phyloP scores from a whole-genome alignment of 2,329 filamentous ascomycete species.

The Fusarium mangiferae region DNA sequence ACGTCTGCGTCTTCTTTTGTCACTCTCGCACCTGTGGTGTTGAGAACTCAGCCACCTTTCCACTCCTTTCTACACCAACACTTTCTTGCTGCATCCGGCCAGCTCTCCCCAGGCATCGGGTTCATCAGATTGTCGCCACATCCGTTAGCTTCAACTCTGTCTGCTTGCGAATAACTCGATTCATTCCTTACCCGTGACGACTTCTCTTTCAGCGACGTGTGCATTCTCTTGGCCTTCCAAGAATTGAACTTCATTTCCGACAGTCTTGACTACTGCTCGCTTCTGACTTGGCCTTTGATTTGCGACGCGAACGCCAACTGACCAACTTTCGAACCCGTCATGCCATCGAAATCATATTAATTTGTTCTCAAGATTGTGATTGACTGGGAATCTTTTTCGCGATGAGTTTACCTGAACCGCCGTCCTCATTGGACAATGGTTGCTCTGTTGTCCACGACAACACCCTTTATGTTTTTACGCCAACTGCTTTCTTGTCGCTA shows the following conservation, averaged over 20 bases:
- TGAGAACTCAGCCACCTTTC: constrained; percentile 38
- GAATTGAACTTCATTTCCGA: constrained; percentile 13
- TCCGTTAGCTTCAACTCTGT: constrained; percentile 31
- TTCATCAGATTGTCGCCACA: constrained; percentile 29
- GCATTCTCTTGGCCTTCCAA: constrained; percentile 1
- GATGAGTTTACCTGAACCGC: constrained; percentile 80
- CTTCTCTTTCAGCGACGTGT: constrained; percentile 21
- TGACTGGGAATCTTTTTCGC: constrained; percentile 34
- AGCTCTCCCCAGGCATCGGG: constrained; percentile 33
- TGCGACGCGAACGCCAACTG: constrained; percentile 26
- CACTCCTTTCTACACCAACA: constrained; percentile 35
- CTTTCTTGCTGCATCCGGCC: constrained; percentile 40
- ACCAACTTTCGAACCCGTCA: constrained; percentile 35
- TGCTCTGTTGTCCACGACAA: constrained; percentile 86
- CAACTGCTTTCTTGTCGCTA: constrained; percentile 79
- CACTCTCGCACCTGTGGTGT: constrained; percentile 44
- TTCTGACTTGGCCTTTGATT: constrained; percentile 6
- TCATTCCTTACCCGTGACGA: constrained; percentile 29
- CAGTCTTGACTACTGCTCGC: constrained; percentile 2
- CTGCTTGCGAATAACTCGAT: constrained; percentile 31
- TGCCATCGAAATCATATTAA: constrained; percentile 39
- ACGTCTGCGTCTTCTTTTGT: constrained; percentile 17
- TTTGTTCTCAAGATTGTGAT: constrained; percentile 23
- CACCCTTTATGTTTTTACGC: constrained; percentile 85
- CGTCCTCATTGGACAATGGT: constrained; percentile 75